Evolutionary conservation across 768 basidiomycete species (phyloP).

Genomic region (Omphalotus guepiniiformis): DNA sequence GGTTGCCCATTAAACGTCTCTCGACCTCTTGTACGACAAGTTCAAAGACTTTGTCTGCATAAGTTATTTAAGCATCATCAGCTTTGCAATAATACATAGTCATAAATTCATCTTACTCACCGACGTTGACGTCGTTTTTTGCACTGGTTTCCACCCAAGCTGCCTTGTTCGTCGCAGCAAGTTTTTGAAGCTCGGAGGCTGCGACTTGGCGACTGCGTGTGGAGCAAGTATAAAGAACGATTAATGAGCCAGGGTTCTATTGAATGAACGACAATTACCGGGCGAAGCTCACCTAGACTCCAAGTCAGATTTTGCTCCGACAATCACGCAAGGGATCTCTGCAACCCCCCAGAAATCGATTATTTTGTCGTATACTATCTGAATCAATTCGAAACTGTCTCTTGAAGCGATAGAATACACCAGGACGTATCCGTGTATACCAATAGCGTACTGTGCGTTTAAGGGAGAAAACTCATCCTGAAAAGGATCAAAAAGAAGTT

Average conservation of each 20-base stretch:
- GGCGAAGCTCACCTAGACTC: constrained; percentile 55
- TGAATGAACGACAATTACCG: too few relatives aligned
- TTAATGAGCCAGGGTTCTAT: neutral
- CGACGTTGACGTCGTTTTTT: constrained; percentile 81
- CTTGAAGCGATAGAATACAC: constrained; percentile 92
- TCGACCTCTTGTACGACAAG: constrained; percentile 81
- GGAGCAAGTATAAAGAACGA: too few relatives aligned
- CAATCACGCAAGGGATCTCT: constrained; percentile 92
- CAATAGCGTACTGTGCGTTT: constrained; percentile 91
- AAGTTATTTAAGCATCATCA: neutral
- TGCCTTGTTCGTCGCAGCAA: constrained; percentile 68
- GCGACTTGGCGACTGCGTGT: constrained; percentile 66
- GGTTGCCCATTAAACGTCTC: constrained; percentile 37
- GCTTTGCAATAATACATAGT: neutral
- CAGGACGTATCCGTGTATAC: constrained; percentile 95
- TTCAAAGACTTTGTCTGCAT: constrained; percentile 75
- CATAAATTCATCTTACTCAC: constrained; percentile 46
- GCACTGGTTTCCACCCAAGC: constrained; percentile 90
- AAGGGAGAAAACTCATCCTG: constrained; percentile 96
- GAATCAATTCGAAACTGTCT: constrained; percentile 92
- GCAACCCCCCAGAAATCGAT: constrained; percentile 79
- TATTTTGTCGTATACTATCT: constrained; percentile 91
- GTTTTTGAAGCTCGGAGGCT: constrained; percentile 61
- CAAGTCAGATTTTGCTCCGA: constrained; percentile 90
- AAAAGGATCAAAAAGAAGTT: constrained; percentile 7